Evolutionary conservation across 2,329 filamentous ascomycete genomes (phyloP), one percentile per base, ranked within the genome.

Genomic region (Fusarium keratoplasticum): DNA sequence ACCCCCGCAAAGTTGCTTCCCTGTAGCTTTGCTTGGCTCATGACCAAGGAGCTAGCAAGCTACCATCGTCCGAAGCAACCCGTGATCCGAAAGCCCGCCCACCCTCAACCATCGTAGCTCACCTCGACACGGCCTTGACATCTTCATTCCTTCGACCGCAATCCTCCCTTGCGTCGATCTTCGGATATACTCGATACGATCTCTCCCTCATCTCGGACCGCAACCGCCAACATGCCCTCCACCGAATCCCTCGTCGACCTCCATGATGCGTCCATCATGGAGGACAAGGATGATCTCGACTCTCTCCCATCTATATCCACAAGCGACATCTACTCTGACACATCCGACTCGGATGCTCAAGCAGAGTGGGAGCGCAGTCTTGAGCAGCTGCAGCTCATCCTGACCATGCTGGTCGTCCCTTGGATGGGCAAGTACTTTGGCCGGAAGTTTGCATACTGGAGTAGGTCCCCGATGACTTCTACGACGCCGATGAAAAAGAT

Each of bases 341-440:
- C 88, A 16, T 74, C 72, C 69, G 87, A 93, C 69, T 95, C 93
- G 42, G 96, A 98, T 81, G 96, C 96, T 11, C 96, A 99, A 83
- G 90, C 90, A 70, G 96, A 99, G 84, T 99, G 96, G 96, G 93
- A 96, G 78, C 94, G 95, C 79, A 97, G 94, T 78, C 86, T 99
- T 72, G 94, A 98, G 83, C 96, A 99, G 85, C 85, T 99, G 69
- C 95, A 99, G 85, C 87, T 98, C 74, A 87, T 99, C 76, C 84
- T 98, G 81, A 97, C 94, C 22, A 97, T 99, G 95, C 93, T 98
- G 58, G 84, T 98, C 77, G 93, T 99, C 60, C 96, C 96, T 4
- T 98, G 97, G 83, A 87, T 95, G 76, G 96, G 96, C 68, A 99
- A 98, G 84, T 98, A 95, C 84, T 91, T 98, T 82, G 96, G 96